Evolutionary conservation across 352 stramenopile genomes (phyloP), one percentile per base, ranked within the genome.

Genomic region (Discostella stelligera): DNA sequence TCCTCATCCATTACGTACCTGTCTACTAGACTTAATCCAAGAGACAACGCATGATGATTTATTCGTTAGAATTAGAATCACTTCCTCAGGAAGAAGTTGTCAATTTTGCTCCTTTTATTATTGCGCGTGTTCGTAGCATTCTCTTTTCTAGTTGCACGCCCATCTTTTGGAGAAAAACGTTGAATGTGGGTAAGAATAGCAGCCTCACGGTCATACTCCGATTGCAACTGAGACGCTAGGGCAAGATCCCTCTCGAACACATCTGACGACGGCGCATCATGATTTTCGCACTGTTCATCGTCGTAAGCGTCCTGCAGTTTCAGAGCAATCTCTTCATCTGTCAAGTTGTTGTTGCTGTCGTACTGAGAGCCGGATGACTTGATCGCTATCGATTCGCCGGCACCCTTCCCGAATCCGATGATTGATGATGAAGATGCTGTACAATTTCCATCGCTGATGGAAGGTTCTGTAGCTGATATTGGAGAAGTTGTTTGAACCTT

Each of bases 191-290:
- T 75, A 10, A 82, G 66, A 59, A 84, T 63, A 44, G 52, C 25
- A 55, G 79, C n/a, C 65, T 84, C 77, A 49, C 72, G 49, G 74
- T 84, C 77, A 69, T 73, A 84, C 14, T 27, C 62, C 10, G 66
- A 78, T 68, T 84, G 77, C 8, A 84, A 62, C 18, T 82, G 49
- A 11, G 79, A 37, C 11, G 77, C 77, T 41, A 79, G 25, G 1
- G 77, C 58, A 64, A 71, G 39, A 64, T 84, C 77, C 71, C 37
- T 73, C 37, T 75, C 58, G 23, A 73, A 16, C 48, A 54, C 23
- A 55, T 66, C 54, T 66, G 73, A 54, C 44, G 11, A 41, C 30
- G 16, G 50, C 56, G 21, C 6, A 16, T 54, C 30, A 32, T 44
- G 75, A 46, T 55, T 55, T 25, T 25, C 52, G 11, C 10, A 20